These are phyloP conservation scores for Fusarium albidum DNA, from an alignment of 2,329 filamentous ascomycete genomes.

Conservation along the genomic window DNA sequence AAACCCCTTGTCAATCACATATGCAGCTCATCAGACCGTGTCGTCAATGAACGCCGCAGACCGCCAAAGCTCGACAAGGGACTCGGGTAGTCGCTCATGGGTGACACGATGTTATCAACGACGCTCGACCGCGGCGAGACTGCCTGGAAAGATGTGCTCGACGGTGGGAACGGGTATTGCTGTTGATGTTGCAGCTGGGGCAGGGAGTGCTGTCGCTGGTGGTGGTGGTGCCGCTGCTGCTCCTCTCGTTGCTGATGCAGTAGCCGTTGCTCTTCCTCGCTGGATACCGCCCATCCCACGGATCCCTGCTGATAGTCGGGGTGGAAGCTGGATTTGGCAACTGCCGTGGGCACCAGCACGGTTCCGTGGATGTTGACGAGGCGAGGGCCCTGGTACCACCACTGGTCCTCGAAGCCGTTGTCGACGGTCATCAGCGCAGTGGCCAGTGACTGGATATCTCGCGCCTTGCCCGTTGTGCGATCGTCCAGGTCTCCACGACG, in stretches of 20 bases:
- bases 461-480: constrained; percentile 30
- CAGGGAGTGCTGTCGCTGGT: neutral
- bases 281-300: constrained; percentile 30
- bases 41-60: constrained; percentile 37
- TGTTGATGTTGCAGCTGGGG: constrained; percentile 14
- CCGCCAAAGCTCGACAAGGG: constrained; percentile 32
- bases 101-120: constrained; percentile 37
- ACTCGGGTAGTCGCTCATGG: constrained; percentile 37
- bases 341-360: constrained; percentile 26
- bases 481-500: constrained; percentile 43
- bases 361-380: constrained; percentile 37
- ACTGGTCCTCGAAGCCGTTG: constrained; percentile 66
- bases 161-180: constrained; percentile 16
- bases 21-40: constrained; percentile 39
- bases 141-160: constrained; percentile 20
- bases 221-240: constrained; percentile 2
- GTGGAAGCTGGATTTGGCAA: constrained; percentile 21
- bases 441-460: constrained; percentile 58
- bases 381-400: constrained; percentile 60
- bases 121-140: constrained; percentile 30
- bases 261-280: neutral
- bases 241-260: neutral
- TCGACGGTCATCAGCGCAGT: constrained; percentile 65
- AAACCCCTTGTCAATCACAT: constrained; percentile 14
- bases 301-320: constrained; percentile 22